These are phyloP conservation scores for Calonectria crousiana DNA, from an alignment of 2,329 filamentous ascomycete genomes.

Conservation along the genomic window DNA sequence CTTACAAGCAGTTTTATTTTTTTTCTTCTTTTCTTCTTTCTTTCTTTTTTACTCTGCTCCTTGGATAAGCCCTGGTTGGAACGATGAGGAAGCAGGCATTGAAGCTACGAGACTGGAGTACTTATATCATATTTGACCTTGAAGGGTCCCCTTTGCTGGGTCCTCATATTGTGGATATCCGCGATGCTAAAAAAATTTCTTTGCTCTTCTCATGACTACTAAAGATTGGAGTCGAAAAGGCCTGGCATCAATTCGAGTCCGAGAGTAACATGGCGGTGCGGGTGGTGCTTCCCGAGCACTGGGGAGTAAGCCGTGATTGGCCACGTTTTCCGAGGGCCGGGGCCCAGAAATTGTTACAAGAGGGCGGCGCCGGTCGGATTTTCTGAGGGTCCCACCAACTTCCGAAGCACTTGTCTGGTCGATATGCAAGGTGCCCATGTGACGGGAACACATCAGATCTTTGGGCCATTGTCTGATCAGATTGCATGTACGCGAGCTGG, in stretches of 20 bases:
- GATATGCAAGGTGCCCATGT: slow-evolving; percentile 2
- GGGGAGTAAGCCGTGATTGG: slow-evolving; percentile 15
- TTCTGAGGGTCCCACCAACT: not conserved
- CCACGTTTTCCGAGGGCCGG: slow-evolving; percentile 18
- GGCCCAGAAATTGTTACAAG: not conserved
- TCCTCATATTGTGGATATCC: slow-evolving; percentile 3
- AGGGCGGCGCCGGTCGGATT: not conserved
- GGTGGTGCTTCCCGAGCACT: not conserved
- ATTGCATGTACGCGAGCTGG: slow-evolving; percentile 8
- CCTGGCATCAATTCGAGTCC: not conserved
- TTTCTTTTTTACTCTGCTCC: not conserved
- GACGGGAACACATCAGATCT: slow-evolving; percentile 4
- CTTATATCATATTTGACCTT: not conserved
- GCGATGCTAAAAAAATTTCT: not conserved
- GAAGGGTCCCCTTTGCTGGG: not conserved
- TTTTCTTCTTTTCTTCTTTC: not conserved
- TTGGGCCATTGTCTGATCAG: not conserved
- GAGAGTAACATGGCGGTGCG: not conserved
- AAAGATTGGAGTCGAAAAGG: not conserved
- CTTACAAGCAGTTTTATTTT: not conserved
- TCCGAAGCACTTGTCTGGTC: not conserved
- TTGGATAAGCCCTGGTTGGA: not conserved
- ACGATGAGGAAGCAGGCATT: not conserved
- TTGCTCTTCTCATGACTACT: not conserved
- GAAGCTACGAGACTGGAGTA: not conserved